Base-by-base conservation (phyloP, 2,329 filamentous ascomycete genomes). In the Paecilomyces niveus region DNA sequence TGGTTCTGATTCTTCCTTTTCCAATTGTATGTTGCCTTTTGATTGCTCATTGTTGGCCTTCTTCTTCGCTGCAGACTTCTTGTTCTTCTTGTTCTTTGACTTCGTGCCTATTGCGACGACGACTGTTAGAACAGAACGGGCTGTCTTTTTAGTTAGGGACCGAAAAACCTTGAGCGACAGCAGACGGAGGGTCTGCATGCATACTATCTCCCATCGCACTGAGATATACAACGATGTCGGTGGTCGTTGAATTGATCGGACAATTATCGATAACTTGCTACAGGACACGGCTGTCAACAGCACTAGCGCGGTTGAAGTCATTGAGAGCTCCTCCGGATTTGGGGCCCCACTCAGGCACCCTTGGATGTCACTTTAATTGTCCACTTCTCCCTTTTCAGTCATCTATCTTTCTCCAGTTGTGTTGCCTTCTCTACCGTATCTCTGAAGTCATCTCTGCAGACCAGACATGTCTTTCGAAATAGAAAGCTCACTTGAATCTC, bases 351-450 rank as follows among this genome's bases (percentile, higher is more conserved):
- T 54, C 54, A 62, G 59, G 59, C 57, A 61, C 39, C 59, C 58
- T 58, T 61, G 55, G 58, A 59, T 64, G 57, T n/a, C n/a, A n/a
- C n/a, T n/a, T 45, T 45, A 33, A 45, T 45, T 45, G 39, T 45
- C 39, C 39, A 18, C 39, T 18, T 45, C 21, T 45, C 56, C 53
- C 56, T 45, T 45, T 15, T 15, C 32, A 31, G 31, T 45, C 5
- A 54, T 54, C 53, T 83, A 1, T 81, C 89, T 7, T 87, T 89
- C 67, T 86, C 88, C 67, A 83, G 85, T 3, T 80, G 81, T 9
- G 75, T 90, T 5, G 81, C 83, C 0, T 72, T 89, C 35, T 90
- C 87, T 50, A 15, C 50, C 15, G 81, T 81, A 0, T 88, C 85
- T 62, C 85, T 85, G 0, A 81, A 88, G 0, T 15, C 76, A 73